Percentiles rank a stretch among this genome's conserved stretches.
These are phyloP conservation scores for Wickerhamomyces mucosus DNA, from an alignment of 805 yeast genomes.

Conservation along the genomic window DNA sequence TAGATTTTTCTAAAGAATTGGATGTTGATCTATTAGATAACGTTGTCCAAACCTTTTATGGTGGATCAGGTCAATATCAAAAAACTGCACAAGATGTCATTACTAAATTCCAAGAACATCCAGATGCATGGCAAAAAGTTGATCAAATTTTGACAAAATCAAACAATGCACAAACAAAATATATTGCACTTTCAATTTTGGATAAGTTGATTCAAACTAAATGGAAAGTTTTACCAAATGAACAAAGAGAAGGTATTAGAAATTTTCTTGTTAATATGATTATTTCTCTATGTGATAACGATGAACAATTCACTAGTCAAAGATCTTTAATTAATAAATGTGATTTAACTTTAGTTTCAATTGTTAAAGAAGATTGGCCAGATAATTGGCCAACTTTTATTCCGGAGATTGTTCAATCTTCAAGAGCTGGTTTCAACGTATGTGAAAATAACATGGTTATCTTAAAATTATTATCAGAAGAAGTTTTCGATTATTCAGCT, in stretches of 20 bases:
- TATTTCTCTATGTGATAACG: conserved; percentile 82
- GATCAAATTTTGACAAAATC: conserved; percentile 80
- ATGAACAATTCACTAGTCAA: conserved; percentile 56
- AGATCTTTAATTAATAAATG: conserved; percentile 85
- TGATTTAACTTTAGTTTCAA: conserved; percentile 87
- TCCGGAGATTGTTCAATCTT: conserved; percentile 82
- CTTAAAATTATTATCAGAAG: conserved; percentile 82
- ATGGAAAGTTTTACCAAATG: conserved; percentile 88
- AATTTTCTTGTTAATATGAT: conserved; percentile 93
- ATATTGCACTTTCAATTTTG: conserved; percentile 81
- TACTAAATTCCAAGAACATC: conserved; percentile 83
- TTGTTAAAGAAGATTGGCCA: conserved; percentile 98
- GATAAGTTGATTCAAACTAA: conserved; percentile 84
- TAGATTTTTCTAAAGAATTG: conserved; percentile 78
- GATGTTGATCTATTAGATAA: conserved; percentile 74
- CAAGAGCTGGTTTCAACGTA: conserved; percentile 79
- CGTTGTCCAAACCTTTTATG: conserved; percentile 77
- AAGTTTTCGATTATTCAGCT: conserved; percentile 90
- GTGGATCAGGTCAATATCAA: conserved; percentile 61
- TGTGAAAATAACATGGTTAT: conserved; percentile 98
- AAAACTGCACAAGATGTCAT: conserved; percentile 62
- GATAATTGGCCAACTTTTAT: conserved; percentile 96
- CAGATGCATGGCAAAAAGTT: conserved; percentile 92
- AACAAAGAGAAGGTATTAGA: conserved; percentile 86
- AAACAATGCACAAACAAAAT: conserved; percentile 78